Percentiles rank a stretch among this genome's conserved stretches.
phyloP scores from a whole-genome alignment of 2,329 filamentous ascomycete genomes.

The Neofusicoccum sp. region DNA sequence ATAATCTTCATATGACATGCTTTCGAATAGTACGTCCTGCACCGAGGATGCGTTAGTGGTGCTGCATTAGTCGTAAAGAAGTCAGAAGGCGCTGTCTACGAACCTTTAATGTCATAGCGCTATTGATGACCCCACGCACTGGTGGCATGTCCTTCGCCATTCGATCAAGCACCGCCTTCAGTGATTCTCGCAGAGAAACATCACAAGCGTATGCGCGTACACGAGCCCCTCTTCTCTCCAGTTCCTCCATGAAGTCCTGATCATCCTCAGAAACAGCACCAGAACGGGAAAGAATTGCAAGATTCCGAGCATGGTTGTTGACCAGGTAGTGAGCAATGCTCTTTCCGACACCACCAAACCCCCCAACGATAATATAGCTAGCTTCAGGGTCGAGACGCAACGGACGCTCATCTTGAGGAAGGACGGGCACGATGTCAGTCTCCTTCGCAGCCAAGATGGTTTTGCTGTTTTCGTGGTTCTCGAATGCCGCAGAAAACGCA shows the following conservation, averaged over 20 bases:
- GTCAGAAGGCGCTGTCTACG: background rate
- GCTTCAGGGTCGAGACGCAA: slow-evolving; percentile 22
- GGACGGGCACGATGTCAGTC: background rate
- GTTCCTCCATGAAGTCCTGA: background rate
- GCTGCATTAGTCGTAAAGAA: too few species aligned
- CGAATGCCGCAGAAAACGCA: too few species aligned
- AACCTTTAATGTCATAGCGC: slow-evolving; percentile 30
- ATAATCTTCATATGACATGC: slow-evolving; percentile 25
- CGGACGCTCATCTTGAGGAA: background rate
- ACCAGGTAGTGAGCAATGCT: slow-evolving; percentile 31
- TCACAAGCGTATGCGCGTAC: slow-evolving; percentile 10
- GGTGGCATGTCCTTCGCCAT: slow-evolving; percentile 12
- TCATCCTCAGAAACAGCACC: background rate
- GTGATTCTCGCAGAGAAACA: background rate
- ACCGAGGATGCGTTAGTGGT: too few species aligned
- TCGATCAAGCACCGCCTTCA: background rate
- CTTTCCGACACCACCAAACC: slow-evolving; percentile 32
- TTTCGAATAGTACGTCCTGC: background rate
- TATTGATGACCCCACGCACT: slow-evolving; percentile 30
- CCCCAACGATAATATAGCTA: slow-evolving; percentile 33
- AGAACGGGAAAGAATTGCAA: slow-evolving; percentile 26
- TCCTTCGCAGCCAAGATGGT: slow-evolving; percentile 4
- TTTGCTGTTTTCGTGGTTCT: too few species aligned
- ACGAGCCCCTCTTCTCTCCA: background rate
- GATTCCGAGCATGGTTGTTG: slow-evolving; percentile 28